Evolutionary conservation across 192 early-diverging fungal genomes (phyloP).

Genomic region (Piromyces finnis): DNA sequence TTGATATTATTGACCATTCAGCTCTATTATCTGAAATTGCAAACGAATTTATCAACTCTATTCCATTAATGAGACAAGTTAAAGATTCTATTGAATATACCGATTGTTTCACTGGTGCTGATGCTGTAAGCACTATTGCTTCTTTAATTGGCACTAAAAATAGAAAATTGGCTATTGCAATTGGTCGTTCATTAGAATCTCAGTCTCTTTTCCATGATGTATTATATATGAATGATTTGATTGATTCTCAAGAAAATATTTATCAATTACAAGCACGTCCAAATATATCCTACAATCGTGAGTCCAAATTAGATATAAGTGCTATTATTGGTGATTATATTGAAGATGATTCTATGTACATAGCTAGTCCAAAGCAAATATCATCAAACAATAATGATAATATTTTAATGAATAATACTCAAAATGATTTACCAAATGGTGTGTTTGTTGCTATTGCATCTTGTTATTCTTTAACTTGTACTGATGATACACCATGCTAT

Average conservation of each 20-base stretch:
- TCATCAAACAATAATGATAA: too few species aligned
- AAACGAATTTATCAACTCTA: slow-evolving; percentile 30
- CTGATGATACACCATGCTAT: slow-evolving; percentile 68
- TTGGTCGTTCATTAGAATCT: slow-evolving; percentile 76
- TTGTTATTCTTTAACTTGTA: slow-evolving; percentile 88
- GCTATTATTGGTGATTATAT: background rate
- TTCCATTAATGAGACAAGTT: slow-evolving; percentile 36
- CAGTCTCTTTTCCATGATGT: slow-evolving; percentile 90
- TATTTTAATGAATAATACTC: background rate
- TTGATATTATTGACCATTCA: slow-evolving; percentile 11
- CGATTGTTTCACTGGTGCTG: slow-evolving; percentile 66
- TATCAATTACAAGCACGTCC: slow-evolving; percentile 50
- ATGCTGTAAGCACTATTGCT: slow-evolving; percentile 71
- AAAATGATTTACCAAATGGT: slow-evolving; percentile 38
- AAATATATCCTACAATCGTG: background rate
- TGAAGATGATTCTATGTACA: background rate
- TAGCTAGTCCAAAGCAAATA: too few species aligned
- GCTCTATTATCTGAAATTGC: slow-evolving; percentile 56
- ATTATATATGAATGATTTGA: slow-evolving; percentile 61
- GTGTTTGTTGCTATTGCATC: slow-evolving; percentile 76
- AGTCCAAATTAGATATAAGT: background rate
- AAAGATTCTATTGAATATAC: slow-evolving; percentile 70
- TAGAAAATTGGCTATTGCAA: slow-evolving; percentile 64
- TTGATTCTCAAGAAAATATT: slow-evolving; percentile 64
- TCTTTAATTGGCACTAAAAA: slow-evolving; percentile 65